Evolutionary conservation across 2,329 filamentous ascomycete species (phyloP).

Genomic region (Talaromyces sp.): DNA sequence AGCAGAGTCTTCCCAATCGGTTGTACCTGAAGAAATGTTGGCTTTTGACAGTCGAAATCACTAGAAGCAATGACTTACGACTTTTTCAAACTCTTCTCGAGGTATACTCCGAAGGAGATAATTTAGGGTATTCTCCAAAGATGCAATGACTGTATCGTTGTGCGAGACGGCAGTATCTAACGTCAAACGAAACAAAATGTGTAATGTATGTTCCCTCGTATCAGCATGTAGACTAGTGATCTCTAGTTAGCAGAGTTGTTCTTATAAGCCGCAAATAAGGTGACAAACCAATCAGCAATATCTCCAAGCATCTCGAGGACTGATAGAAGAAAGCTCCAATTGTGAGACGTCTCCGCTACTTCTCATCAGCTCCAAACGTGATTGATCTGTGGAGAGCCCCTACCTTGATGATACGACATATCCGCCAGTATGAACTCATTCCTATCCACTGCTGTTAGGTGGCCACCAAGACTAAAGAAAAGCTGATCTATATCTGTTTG

Average conservation of each 20-base stretch:
- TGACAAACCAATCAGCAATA: constrained; percentile 31
- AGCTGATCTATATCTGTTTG: constrained; percentile 46
- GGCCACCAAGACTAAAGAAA: constrained; percentile 59
- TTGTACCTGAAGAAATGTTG: constrained; percentile 25
- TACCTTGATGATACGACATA: constrained; percentile 14
- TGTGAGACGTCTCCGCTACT: constrained; percentile 18
- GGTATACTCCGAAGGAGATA: constrained; percentile 29
- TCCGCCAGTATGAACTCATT: constrained; percentile 30
- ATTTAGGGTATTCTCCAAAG: constrained; percentile 34
- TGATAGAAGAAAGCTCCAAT: constrained; percentile 30
- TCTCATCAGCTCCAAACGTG: not conserved
- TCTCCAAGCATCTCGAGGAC: constrained; percentile 33
- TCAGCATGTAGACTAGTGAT: constrained; percentile 32
- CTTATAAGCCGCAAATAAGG: not conserved
- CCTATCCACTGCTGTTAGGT: constrained; percentile 43
- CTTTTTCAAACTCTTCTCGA: constrained; percentile 21
- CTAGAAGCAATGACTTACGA: constrained; percentile 21
- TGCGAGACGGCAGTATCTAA: constrained; percentile 34
- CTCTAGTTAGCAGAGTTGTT: constrained; percentile 16
- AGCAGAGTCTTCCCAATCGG: constrained; percentile 29
- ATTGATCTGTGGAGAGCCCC: not conserved
- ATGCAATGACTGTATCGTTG: constrained; percentile 29
- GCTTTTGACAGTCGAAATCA: not conserved
- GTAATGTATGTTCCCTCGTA: constrained; percentile 31
- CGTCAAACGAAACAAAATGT: constrained; percentile 36